A percentile compares a stretch with the other conserved stretches of the same genome.
phyloP scores from a whole-genome alignment of 2,329 filamentous ascomycete genomes.

The Ophiosphaerella herpotricha region DNA sequence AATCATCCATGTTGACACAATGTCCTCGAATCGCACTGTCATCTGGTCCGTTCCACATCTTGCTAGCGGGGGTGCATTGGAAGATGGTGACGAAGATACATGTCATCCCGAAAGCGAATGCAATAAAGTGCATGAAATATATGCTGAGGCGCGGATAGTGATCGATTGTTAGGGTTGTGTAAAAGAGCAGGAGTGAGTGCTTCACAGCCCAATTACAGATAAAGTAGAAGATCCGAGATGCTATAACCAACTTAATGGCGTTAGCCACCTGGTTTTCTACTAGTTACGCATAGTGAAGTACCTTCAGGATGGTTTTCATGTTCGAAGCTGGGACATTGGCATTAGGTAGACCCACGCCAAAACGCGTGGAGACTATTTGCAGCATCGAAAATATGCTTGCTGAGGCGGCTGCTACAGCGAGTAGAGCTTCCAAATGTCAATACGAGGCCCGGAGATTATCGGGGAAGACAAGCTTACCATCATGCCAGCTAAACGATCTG shows the following conservation, averaged over 20 bases:
- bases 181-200: conserved; percentile 47
- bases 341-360: conserved; percentile 26
- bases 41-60: conserved; percentile 32
- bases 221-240: conserved; percentile 44
- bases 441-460: neutral
- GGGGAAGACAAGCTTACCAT: conserved; percentile 20
- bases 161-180: conserved; percentile 43
- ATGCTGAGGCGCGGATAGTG: conserved; percentile 30
- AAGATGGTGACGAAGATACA: conserved; percentile 42
- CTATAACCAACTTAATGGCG: conserved; percentile 21
- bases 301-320: conserved; percentile 19
- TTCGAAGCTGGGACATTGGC: conserved; percentile 10
- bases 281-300: neutral
- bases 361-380: conserved; percentile 27
- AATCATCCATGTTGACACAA: conserved; percentile 43
- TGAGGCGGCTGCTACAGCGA: conserved; percentile 26
- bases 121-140: conserved; percentile 40
- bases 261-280: neutral
- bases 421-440: conserved; percentile 24
- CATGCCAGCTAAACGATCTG: conserved; percentile 30
- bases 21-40: conserved; percentile 23
- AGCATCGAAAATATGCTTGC: conserved; percentile 30
- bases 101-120: conserved; percentile 41
- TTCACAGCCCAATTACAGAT: conserved; percentile 48
- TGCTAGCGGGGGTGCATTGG: conserved; percentile 44